These are phyloP conservation scores for Crithidia bombi DNA, from an alignment of 208 protist species.

Conservation along the genomic window DNA sequence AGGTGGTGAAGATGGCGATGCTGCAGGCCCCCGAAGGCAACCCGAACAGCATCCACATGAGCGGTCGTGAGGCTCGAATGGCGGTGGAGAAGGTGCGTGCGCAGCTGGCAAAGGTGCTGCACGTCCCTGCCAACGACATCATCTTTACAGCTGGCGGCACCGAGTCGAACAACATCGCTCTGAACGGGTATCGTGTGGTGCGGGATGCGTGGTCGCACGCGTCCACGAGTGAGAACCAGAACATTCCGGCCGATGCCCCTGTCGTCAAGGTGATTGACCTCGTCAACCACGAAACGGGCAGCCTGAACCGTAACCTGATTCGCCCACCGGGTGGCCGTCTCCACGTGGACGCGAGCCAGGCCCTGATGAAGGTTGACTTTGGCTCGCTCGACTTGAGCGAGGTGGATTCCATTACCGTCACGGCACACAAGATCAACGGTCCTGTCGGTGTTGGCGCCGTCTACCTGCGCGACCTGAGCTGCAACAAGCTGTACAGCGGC, in stretches of 20 bases:
- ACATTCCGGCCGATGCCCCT: conserved; percentile 16
- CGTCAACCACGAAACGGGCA: conserved; percentile 84
- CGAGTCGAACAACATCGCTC: conserved; percentile 83
- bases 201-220: conserved; percentile 78
- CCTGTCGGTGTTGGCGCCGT: conserved; percentile 77
- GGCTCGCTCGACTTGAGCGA: conserved; percentile 58
- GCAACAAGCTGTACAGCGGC: conserved; percentile 56
- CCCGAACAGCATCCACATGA: conserved; percentile 79
- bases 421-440: conserved; percentile 86
- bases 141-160: conserved; percentile 86
- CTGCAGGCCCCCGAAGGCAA: conserved; percentile 70
- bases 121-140: conserved; percentile 68
- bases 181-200: conserved; percentile 77
- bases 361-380: conserved; percentile 69
- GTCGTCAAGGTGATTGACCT: conserved; percentile 69
- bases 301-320: conserved; percentile 48
- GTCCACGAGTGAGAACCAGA: conserved; percentile 44
- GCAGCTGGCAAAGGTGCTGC: conserved; percentile 52
- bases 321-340: conserved; percentile 60
- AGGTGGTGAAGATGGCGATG: conserved; percentile 57
- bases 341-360: conserved; percentile 81
- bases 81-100: conserved; percentile 71
- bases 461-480: conserved; percentile 64
- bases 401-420: conserved; percentile 81
- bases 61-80: conserved; percentile 73